Evolutionary conservation across 176 grass and related monocot species (phyloP).

Genomic region (Zizania latifolia): DNA sequence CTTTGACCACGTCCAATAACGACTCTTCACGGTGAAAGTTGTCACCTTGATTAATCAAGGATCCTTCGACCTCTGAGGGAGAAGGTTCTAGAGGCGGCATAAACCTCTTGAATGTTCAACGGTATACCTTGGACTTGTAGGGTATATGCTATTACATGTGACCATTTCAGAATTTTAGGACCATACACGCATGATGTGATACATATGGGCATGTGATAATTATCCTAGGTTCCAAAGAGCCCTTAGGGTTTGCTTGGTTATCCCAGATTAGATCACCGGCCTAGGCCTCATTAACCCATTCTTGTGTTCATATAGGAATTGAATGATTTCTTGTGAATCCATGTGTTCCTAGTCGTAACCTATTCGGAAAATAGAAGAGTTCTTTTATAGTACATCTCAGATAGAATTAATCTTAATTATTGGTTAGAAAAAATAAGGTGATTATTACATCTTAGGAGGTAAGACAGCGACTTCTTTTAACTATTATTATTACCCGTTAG

Average conservation of each 20-base stretch:
- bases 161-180: background rate
- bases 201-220: too few species aligned
- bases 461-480: too few species aligned
- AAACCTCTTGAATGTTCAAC: conserved; percentile 28
- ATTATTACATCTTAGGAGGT: too few species aligned
- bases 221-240: background rate
- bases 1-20: background rate
- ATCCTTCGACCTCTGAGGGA: too few species aligned
- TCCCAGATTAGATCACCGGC: background rate
- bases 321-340: background rate
- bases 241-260: background rate
- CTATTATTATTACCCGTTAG: too few species aligned
- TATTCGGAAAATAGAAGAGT: too few species aligned
- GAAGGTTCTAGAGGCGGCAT: background rate
- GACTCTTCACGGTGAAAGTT: background rate
- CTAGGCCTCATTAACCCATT: background rate
- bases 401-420: too few species aligned
- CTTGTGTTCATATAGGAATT: background rate
- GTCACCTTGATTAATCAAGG: background rate
- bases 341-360: background rate
- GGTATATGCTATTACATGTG: background rate
- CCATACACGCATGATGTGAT: too few species aligned
- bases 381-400: too few species aligned
- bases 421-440: too few species aligned
- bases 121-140: background rate